Base-by-base conservation (phyloP, 1,139 yeast species). In the Geotrichum phurueaensis region DNA sequence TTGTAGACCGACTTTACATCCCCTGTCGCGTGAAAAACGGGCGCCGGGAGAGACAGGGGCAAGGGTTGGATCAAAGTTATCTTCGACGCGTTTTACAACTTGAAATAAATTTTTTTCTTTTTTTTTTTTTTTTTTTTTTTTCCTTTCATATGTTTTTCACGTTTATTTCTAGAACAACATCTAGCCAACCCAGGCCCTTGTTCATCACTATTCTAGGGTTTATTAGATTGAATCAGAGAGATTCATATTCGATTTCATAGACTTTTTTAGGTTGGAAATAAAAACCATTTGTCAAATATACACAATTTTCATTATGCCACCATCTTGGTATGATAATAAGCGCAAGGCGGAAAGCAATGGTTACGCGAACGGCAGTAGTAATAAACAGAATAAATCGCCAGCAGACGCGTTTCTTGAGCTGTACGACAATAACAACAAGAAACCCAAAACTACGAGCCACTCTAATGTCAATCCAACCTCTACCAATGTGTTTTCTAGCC, bases 301-400 rank as follows among this genome's bases (percentile, higher is more conserved):
- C 6, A 33, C 50, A 23, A 23, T 2, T 22, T 12, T 27, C 54
- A 59, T 18, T 12, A 59, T 59, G 61, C 56, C 61, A 20, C 58
- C 58, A 22, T 53, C 59, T 43, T 54, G 58, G 59, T 59, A 52
- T 31, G 56, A 59, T 18, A 53, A 43, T 15, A 59, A 59, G 52
- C 59, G 61, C n/a, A 59, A 59, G 55, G 54, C 54, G 15, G 58
- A 55, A 2, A 51, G 51, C 45, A 50, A 51, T 18, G 51, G 31
- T 9, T 56, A 50, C 25, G 4, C 53, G 39, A 56, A 51, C 51
- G 39, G 29, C 52, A 47, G 7, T 52, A 18, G 23, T 51, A 33
- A 43, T 6, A 22, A 51, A 25, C n/a, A 53, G 53, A 23, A 27
- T 45, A 54, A 57, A 45, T 51, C 58, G 10, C 47, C 57, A 33